Evolutionary conservation across 164 flowering plant genomes (phyloP).

Genomic region (Hamamelis virginiana): DNA sequence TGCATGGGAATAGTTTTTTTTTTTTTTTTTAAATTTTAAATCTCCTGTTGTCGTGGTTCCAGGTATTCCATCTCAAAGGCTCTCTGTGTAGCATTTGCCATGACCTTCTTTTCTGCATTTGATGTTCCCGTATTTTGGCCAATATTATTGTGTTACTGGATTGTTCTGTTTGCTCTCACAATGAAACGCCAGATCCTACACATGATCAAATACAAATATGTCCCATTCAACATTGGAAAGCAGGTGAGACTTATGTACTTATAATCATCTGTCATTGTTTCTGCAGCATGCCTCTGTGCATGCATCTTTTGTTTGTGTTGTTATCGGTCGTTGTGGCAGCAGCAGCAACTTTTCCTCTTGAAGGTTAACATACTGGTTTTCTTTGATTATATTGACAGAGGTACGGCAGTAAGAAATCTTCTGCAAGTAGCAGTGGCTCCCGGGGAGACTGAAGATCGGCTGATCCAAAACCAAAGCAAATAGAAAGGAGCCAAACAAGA

Average conservation of each 20-base stretch:
- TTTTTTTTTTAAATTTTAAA: too few species aligned
- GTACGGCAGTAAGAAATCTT: slow-evolving; percentile 45
- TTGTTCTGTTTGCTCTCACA: slow-evolving; percentile 55
- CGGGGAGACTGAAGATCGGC: slow-evolving; percentile 32
- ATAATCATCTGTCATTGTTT: neutral
- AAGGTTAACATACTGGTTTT: neutral
- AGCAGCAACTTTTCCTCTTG: too few species aligned
- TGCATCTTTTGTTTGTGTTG: neutral
- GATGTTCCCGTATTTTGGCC: slow-evolving; percentile 82
- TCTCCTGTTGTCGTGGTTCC: slow-evolving; percentile 13
- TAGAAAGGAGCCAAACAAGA: neutral
- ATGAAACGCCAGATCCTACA: slow-evolving; percentile 70
- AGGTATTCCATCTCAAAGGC: slow-evolving; percentile 71
- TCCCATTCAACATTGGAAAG: slow-evolving; percentile 57
- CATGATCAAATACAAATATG: slow-evolving; percentile 62
- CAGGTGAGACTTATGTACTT: slow-evolving; percentile 36
- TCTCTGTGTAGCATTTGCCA: slow-evolving; percentile 47
- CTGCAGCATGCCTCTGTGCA: neutral
- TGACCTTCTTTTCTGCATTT: slow-evolving; percentile 67
- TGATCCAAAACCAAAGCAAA: neutral
- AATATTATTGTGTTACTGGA: slow-evolving; percentile 56
- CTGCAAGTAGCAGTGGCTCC: slow-evolving; percentile 32
- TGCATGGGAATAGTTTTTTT: too few species aligned
- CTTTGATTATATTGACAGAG: slow-evolving; percentile 27
- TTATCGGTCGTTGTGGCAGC: too few species aligned